Percentiles rank a stretch among this genome's conserved stretches.
Conservation (phyloP, 1,284 basidiomycete species). For the Omphalotus olearius region DNA sequence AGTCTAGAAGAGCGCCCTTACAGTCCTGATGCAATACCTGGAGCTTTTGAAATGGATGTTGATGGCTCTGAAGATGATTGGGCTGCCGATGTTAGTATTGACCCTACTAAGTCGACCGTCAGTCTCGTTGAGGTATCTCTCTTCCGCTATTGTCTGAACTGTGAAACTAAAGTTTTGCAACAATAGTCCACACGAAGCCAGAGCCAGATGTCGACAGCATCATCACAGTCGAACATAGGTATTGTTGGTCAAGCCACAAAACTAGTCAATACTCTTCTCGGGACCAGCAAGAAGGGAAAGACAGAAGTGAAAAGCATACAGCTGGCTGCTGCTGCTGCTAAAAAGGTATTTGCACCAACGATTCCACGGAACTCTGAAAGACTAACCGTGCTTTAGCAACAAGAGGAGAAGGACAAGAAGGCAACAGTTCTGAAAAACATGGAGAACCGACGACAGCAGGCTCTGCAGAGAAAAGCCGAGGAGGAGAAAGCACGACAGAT, state of each 20-base stretch:
- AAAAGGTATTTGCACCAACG: slow-evolving; percentile 58
- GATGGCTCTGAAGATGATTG: slow-evolving; percentile 27
- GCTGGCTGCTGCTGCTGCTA: slow-evolving; percentile 76
- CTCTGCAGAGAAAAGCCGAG: slow-evolving; percentile 71
- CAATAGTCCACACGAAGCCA: slow-evolving; percentile 30
- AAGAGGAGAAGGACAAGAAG: slow-evolving; percentile 82
- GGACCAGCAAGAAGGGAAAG: slow-evolving; percentile 63
- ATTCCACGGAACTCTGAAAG: background rate
- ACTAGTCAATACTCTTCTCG: slow-evolving; percentile 58
- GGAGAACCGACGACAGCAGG: slow-evolving; percentile 71
- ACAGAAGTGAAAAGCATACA: slow-evolving; percentile 81
- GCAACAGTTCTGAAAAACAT: slow-evolving; percentile 69
- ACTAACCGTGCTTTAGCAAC: slow-evolving; percentile 53
- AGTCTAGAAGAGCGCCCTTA: slow-evolving; percentile 14
- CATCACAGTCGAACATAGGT: slow-evolving; percentile 50
- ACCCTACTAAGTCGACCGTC: slow-evolving; percentile 33
- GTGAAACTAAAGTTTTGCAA: background rate
- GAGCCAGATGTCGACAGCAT: slow-evolving; percentile 46
- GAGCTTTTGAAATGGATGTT: slow-evolving; percentile 26
- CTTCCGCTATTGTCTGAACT: background rate
- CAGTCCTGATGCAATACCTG: slow-evolving; percentile 12
- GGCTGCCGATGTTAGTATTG: slow-evolving; percentile 35
- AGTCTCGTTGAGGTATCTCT: slow-evolving; percentile 41
- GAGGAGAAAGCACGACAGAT: slow-evolving; percentile 63
- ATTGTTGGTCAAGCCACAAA: slow-evolving; percentile 67